Percentiles rank a stretch among this genome's conserved stretches.
Conservation (phyloP, 1,139 yeast species). For the Yamadazyma friedrichii region DNA sequence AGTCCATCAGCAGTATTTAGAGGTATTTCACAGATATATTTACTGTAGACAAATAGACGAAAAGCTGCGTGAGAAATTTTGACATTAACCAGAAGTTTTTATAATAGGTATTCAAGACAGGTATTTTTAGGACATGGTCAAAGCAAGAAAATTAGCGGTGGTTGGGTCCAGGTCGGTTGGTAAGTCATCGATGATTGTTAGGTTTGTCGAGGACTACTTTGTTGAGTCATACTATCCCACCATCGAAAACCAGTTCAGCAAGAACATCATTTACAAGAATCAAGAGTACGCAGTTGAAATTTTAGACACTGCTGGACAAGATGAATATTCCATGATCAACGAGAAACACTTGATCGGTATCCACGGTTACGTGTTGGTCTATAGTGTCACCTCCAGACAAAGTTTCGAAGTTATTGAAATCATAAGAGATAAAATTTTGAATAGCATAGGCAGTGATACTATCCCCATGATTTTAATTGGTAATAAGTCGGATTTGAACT, state of each 20-base stretch:
- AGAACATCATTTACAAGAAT: constrained; percentile 66
- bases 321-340: constrained; percentile 81
- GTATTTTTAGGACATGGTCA: too few relatives aligned
- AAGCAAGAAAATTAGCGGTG: constrained; percentile 78
- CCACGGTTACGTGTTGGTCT: constrained; percentile 82
- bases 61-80: too few relatives aligned
- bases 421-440: constrained; percentile 81
- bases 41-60: too few relatives aligned
- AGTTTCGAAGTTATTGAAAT: constrained; percentile 78
- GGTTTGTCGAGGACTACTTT: constrained; percentile 85
- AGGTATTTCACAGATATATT: too few relatives aligned
- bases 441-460: constrained; percentile 67
- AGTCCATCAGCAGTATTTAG: not conserved
- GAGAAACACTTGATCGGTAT: constrained; percentile 82
- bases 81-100: too few relatives aligned
- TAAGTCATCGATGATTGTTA: constrained; percentile 81
- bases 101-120: too few relatives aligned
- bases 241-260: constrained; percentile 84
- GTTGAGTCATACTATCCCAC: constrained; percentile 92
- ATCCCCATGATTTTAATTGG: constrained; percentile 85
- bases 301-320: constrained; percentile 94
- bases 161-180: constrained; percentile 93
- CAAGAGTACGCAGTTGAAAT: constrained; percentile 83
- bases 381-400: constrained; percentile 75
- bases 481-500: constrained; percentile 72